Conservation (phyloP, 2,329 filamentous ascomycete genomes). For the Colletotrichum magnum region DNA sequence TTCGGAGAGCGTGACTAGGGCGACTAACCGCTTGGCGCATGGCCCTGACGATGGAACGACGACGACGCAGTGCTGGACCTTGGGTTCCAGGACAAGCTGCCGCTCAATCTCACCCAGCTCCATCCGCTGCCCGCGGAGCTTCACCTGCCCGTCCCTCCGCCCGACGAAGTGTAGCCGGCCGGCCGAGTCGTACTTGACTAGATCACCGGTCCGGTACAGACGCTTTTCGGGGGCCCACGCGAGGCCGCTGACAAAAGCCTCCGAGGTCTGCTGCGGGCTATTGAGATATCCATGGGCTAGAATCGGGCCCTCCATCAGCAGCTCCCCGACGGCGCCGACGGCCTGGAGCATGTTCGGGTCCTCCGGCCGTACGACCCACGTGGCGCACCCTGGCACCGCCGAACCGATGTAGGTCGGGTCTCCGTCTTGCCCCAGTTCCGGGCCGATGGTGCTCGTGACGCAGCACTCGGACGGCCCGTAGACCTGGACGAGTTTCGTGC, state of each 20-base stretch:
- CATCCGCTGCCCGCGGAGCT: conserved; percentile 84
- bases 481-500: conserved; percentile 59
- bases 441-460: conserved; percentile 40
- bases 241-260: conserved; percentile 79
- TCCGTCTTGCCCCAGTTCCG: conserved; percentile 55
- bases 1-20: neutral
- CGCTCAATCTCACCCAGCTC: conserved; percentile 82
- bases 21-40: conserved; percentile 1
- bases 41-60: conserved; percentile 25
- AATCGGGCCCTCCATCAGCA: conserved; percentile 43
- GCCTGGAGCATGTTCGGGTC: conserved; percentile 25
- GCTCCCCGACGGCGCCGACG: conserved; percentile 41
- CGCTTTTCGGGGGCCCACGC: conserved; percentile 69
- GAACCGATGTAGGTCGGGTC: conserved; percentile 54
- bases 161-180: conserved; percentile 81
- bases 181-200: conserved; percentile 83
- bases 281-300: conserved; percentile 75
- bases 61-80: conserved; percentile 10
- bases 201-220: conserved; percentile 86
- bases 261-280: conserved; percentile 70
- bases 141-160: conserved; percentile 83
- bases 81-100: conserved; percentile 5
- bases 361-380: conserved; percentile 40
- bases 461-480: conserved; percentile 70
- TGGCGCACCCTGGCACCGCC: conserved; percentile 42